These are phyloP conservation scores for Fusarium mexicanum DNA, from an alignment of 2,329 filamentous ascomycete genomes.

Conservation along the genomic window DNA sequence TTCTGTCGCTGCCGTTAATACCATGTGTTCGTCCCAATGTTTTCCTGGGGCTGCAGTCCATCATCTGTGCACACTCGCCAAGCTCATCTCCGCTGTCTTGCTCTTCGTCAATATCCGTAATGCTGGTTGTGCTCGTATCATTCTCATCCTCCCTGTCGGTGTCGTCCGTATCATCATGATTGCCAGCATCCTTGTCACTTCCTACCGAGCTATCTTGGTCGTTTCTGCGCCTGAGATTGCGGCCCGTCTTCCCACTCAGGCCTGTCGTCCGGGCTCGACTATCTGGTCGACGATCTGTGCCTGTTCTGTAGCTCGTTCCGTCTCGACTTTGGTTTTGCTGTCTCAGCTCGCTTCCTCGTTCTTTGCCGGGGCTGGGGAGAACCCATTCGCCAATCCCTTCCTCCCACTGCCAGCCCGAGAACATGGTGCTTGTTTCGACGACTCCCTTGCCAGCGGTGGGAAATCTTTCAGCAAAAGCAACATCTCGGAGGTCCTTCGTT, in stretches of 20 bases:
- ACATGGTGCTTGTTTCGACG: slow-evolving; percentile 36
- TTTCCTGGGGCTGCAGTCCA: background rate
- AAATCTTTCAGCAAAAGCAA: slow-evolving; percentile 63
- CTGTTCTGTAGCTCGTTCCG: slow-evolving; percentile 9
- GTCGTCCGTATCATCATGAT: slow-evolving; percentile 12
- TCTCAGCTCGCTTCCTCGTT: slow-evolving; percentile 19
- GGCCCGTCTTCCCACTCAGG: slow-evolving; percentile 13
- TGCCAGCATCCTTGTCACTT: slow-evolving; percentile 17
- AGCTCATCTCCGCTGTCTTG: slow-evolving; percentile 40
- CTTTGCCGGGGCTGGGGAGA: slow-evolving; percentile 28
- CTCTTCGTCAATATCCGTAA: slow-evolving; percentile 13
- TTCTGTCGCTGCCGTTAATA: background rate
- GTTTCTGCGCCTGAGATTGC: background rate
- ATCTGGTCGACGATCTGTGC: slow-evolving; percentile 21
- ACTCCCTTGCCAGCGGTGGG: slow-evolving; percentile 14
- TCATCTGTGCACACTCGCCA: slow-evolving; percentile 9
- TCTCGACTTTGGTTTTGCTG: slow-evolving; percentile 1
- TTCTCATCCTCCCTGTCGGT: slow-evolving; percentile 9
- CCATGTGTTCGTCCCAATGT: background rate
- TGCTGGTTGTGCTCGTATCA: slow-evolving; percentile 26
- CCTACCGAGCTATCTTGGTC: slow-evolving; percentile 7
- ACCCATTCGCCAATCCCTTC: slow-evolving; percentile 55
- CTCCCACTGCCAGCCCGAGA: slow-evolving; percentile 53
- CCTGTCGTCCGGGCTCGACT: slow-evolving; percentile 9
- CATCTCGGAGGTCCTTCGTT: slow-evolving; percentile 62